Evolutionary conservation across 345 rosid species (phyloP).

Genomic region (Linum trigynum): DNA sequence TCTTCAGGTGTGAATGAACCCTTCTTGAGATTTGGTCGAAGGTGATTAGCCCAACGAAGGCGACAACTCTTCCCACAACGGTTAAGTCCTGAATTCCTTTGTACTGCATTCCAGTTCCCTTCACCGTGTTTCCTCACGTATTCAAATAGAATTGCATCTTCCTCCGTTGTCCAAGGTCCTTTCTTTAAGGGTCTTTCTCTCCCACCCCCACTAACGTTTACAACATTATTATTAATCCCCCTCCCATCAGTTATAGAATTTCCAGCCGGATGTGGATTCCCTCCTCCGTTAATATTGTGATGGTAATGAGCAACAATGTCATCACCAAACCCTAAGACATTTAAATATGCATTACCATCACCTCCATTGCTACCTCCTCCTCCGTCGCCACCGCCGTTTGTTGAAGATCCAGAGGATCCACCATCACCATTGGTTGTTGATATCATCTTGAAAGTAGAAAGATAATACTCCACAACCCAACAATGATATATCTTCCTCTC

Average conservation of each 20-base stretch:
- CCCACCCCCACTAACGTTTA: not conserved
- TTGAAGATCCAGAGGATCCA: not conserved
- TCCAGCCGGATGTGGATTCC: not conserved
- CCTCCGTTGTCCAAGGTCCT: constrained; percentile 1
- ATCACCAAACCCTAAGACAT: too few species aligned
- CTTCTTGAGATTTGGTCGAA: constrained; percentile 1
- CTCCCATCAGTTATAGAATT: not conserved
- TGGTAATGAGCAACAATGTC: too few species aligned
- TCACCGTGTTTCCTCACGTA: constrained; percentile 1
- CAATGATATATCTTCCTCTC: not conserved
- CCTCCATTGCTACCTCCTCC: not conserved
- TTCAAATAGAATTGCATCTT: not conserved
- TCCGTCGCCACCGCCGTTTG: not conserved
- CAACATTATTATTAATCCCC: not conserved
- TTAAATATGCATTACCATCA: not conserved
- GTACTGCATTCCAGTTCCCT: constrained; percentile 4
- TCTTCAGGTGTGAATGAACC: constrained; percentile 1
- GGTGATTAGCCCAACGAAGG: not conserved
- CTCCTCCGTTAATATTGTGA: not conserved
- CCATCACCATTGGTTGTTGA: not conserved
- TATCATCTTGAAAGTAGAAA: not conserved
- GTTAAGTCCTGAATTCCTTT: not conserved
- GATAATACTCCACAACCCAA: too few species aligned
- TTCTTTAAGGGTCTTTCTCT: not conserved
- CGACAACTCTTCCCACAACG: constrained; percentile 3